Evolutionary conservation across 1,139 yeast species (phyloP).

Genomic region (Sugiyamaella novakii): DNA sequence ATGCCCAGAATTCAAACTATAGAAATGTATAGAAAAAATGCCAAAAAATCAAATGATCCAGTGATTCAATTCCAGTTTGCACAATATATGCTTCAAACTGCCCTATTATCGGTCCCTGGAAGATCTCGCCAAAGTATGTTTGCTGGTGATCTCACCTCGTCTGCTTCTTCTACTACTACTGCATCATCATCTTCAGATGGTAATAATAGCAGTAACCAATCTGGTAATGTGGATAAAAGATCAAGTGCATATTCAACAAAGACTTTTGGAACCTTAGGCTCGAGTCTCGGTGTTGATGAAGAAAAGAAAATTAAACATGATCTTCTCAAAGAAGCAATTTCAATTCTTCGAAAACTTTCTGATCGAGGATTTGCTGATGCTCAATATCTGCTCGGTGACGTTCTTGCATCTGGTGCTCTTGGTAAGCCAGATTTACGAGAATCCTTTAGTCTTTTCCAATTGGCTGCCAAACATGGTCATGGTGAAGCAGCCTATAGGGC

Average conservation of each 20-base stretch:
- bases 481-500: slow-evolving; percentile 89
- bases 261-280: background rate
- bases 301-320: slow-evolving; percentile 47
- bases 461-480: slow-evolving; percentile 93
- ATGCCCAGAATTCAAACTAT: slow-evolving; percentile 84
- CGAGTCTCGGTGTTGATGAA: slow-evolving; percentile 7
- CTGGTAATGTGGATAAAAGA: slow-evolving; percentile 2
- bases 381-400: slow-evolving; percentile 87
- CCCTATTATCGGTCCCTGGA: slow-evolving; percentile 46
- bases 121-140: slow-evolving; percentile 15
- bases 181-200: slow-evolving; percentile 23
- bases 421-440: slow-evolving; percentile 81
- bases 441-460: slow-evolving; percentile 73
- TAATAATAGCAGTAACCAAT: background rate
- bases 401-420: slow-evolving; percentile 80
- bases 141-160: slow-evolving; percentile 12
- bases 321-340: slow-evolving; percentile 69
- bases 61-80: slow-evolving; percentile 86
- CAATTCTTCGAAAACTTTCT: slow-evolving; percentile 68
- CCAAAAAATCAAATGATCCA: slow-evolving; percentile 83
- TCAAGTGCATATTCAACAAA: slow-evolving; percentile 16
- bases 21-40: slow-evolving; percentile 83
- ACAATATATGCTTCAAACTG: slow-evolving; percentile 86
- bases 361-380: slow-evolving; percentile 88
- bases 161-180: slow-evolving; percentile 17